Evolutionary conservation across 352 stramenopile species (phyloP).

Genomic region (Phytophthora pisi): DNA sequence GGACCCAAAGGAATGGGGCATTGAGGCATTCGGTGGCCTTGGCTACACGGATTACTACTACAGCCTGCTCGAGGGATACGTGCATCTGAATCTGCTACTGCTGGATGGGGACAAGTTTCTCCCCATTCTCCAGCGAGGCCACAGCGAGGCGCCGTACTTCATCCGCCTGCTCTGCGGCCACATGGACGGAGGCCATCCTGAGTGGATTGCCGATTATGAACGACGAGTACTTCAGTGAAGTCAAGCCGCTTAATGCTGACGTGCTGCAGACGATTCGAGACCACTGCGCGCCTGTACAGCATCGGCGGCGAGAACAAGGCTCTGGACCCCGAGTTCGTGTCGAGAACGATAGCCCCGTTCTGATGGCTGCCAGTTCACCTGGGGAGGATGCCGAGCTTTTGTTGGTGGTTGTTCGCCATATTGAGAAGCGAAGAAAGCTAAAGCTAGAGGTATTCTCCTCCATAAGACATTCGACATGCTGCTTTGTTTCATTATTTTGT

Average conservation of each 20-base stretch:
- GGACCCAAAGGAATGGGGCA: constrained; percentile 32
- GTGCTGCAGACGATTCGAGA: constrained; percentile 32
- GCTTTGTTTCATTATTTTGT: constrained; percentile 30
- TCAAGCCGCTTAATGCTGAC: constrained; percentile 30
- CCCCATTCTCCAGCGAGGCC: constrained; percentile 24
- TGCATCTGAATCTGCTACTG: constrained; percentile 42
- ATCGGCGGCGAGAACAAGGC: constrained; percentile 30
- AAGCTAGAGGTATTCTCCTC: no score
- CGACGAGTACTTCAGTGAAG: not conserved
- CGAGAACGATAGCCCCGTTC: constrained; percentile 5
- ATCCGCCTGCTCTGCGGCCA: constrained; percentile 21
- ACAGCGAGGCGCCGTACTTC: constrained; percentile 6
- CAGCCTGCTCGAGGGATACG: constrained; percentile 34
- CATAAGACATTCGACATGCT: constrained; percentile 16
- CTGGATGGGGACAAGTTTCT: constrained; percentile 30
- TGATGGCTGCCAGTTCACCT: constrained; percentile 1
- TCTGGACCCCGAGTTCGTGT: constrained; percentile 9
- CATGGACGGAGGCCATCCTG: constrained; percentile 26
- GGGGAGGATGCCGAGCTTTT: no score
- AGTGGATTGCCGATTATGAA: constrained; percentile 23
- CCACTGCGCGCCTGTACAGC: constrained; percentile 35
- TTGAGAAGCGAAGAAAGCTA: no score
- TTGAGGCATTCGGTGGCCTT: constrained; percentile 6
- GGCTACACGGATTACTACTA: constrained; percentile 33
- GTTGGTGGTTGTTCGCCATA: no score